Base-by-base conservation (phyloP, 1,284 basidiomycete genomes). In the Ganoderma boninense region DNA sequence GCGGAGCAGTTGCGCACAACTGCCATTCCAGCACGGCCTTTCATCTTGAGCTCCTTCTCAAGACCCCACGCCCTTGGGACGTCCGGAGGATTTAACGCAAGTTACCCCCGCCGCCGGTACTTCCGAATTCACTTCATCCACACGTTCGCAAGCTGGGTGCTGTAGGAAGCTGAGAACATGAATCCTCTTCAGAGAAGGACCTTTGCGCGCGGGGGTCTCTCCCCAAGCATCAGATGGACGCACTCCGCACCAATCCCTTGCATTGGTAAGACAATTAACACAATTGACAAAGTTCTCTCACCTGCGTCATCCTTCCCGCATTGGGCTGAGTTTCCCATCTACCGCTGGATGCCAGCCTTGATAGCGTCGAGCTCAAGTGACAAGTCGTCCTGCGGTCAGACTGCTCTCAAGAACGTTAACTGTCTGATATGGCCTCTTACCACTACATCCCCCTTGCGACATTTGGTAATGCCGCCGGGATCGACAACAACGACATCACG, bases 391-490 rank as follows among this genome's bases (percentile, higher is more conserved):
- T 59, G 57, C 57, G 35, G 35, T 59, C 57, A 59, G 49, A 52
- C 23, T 18, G 3, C 18, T 29, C 6, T 32, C 4, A 59, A 29
- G 16, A 59, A 59, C n/a, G n/a, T n/a, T n/a, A n/a, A n/a, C 8
- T 18, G 10, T 38, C 57, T 60, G 35, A 40, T 35, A 40, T 35
- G 32, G 38, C 20, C 11, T 40, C 38, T 40, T 14, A 60, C 57
- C 32, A 60, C 18, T 60, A 60, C 32, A 8, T 60, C 18, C n/a
- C 57, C 32, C 57, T 60, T 40, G 57, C n/a, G 20, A 60, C 57
- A 13, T 40, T 60, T 11, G 16, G 32, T n/a, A 38, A 60, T n/a
- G 57, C n/a, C 32, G 32, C 54, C 54, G 54, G 35, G 57, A 60
- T 60, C 29, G 57, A 40, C 7, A 10, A 29, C 57, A 5, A 20